phyloP scores from a whole-genome alignment of 768 basidiomycete genomes.

The Chiua virens region DNA sequence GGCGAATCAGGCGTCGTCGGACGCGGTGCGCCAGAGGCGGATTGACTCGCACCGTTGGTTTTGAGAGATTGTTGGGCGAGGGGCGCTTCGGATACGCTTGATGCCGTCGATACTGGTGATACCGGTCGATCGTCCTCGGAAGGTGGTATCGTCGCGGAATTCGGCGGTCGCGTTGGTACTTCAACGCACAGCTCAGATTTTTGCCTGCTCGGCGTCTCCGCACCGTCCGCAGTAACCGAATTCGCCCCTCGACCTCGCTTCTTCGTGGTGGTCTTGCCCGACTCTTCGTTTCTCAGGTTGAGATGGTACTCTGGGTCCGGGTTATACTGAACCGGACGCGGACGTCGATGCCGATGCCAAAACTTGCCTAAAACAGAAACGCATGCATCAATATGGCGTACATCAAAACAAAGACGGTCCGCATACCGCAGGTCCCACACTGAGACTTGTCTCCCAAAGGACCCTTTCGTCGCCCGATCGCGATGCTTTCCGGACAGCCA shows the following conservation, averaged over 20 bases:
- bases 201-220: slow-evolving; percentile 52
- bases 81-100: slow-evolving; percentile 73
- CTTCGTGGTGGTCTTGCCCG: slow-evolving; percentile 52
- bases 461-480: slow-evolving; percentile 84
- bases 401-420: slow-evolving; percentile 1
- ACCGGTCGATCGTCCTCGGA: slow-evolving; percentile 54
- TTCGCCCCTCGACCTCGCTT: slow-evolving; percentile 40
- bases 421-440: slow-evolving; percentile 89
- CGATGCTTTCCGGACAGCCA: slow-evolving; percentile 85
- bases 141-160: slow-evolving; percentile 26
- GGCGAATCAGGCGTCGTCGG: slow-evolving; percentile 28
- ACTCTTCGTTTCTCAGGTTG: slow-evolving; percentile 57
- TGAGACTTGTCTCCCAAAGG: slow-evolving; percentile 88
- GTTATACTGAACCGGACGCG: slow-evolving; percentile 79
- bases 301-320: slow-evolving; percentile 70
- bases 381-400: slow-evolving; percentile 1
- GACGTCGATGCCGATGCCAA: slow-evolving; percentile 84
- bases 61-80: slow-evolving; percentile 63
- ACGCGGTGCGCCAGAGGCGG: slow-evolving; percentile 17
- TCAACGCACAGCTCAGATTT: slow-evolving; percentile 41
- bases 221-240: slow-evolving; percentile 34
- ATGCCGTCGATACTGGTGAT: slow-evolving; percentile 71
- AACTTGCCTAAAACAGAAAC: slow-evolving; percentile 63
- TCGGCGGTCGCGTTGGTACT: slow-evolving; percentile 31
- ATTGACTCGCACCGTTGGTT: slow-evolving; percentile 48